These are phyloP conservation scores for Fraxinus paxiana DNA, from an alignment of 305 asterid genomes.

Conservation along the genomic window DNA sequence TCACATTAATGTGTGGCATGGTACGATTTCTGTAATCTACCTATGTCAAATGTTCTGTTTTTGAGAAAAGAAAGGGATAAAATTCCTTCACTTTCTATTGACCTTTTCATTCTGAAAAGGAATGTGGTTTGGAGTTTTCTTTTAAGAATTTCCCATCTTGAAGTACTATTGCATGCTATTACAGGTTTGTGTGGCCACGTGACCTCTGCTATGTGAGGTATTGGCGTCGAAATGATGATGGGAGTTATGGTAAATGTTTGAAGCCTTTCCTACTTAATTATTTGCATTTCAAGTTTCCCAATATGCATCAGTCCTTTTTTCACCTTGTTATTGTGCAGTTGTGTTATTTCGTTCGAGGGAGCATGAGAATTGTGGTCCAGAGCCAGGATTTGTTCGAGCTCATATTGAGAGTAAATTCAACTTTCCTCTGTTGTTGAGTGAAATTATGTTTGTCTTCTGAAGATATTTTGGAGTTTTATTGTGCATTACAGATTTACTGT, in stretches of 20 bases:
- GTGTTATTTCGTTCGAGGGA: constrained; percentile 94
- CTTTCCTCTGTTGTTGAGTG: constrained; percentile 26
- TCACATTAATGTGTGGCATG: constrained; percentile 14
- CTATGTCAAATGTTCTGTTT: not conserved
- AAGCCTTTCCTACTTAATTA: constrained; percentile 14
- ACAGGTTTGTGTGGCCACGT: constrained; percentile 97
- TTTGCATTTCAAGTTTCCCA: constrained; percentile 21
- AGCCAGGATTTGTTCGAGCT: constrained; percentile 95
- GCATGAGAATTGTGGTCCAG: constrained; percentile 90
- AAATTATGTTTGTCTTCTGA: constrained; percentile 9
- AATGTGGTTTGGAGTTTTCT: not conserved
- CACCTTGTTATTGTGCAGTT: constrained; percentile 56
- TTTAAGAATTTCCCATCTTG: not conserved
- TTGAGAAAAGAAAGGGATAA: not conserved
- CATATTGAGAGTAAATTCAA: constrained; percentile 79
- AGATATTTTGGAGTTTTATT: not conserved
- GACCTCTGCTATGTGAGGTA: constrained; percentile 97
- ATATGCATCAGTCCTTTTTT: constrained; percentile 9
- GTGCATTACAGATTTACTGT: constrained; percentile 3
- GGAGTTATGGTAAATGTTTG: constrained; percentile 80
- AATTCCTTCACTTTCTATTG: not conserved
- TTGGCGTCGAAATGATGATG: constrained; percentile 99
- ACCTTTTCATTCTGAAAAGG: not conserved
- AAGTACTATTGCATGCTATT: constrained; percentile 20
- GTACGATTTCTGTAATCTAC: not conserved